Conservation (phyloP, 345 rosid species). For the Hibiscus syriacus region DNA sequence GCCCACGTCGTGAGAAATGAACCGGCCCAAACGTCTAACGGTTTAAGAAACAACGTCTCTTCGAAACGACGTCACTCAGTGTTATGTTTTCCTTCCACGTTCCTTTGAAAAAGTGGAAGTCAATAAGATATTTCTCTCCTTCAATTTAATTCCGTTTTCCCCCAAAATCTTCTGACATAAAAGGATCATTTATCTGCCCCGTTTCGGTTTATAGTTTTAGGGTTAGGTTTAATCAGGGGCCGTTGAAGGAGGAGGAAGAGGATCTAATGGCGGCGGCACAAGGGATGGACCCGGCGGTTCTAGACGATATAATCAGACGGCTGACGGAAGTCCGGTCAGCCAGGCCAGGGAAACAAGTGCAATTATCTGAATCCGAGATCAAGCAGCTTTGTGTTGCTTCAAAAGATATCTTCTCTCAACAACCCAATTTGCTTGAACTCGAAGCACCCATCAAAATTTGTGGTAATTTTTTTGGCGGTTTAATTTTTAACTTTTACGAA, state of each 20-base stretch:
- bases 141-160: neutral
- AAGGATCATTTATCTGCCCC: neutral
- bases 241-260: conserved; percentile 5
- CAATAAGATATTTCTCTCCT: too few species aligned
- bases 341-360: conserved; percentile 90
- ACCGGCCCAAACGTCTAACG: too few species aligned
- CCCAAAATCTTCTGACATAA: neutral
- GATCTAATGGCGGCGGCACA: conserved; percentile 44
- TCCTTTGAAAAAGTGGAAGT: too few species aligned
- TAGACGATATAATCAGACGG: conserved; percentile 77
- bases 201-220: neutral
- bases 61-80: too few species aligned
- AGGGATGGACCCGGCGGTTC: conserved; percentile 53
- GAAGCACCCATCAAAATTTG: conserved; percentile 97
- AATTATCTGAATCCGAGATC: conserved; percentile 87
- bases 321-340: conserved; percentile 78
- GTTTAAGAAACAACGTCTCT: too few species aligned
- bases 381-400: conserved; percentile 77
- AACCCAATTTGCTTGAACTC: conserved; percentile 88
- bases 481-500: neutral
- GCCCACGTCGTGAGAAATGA: too few species aligned
- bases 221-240: conserved; percentile 11
- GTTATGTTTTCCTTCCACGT: too few species aligned
- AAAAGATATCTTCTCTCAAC: conserved; percentile 62
- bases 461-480: conserved; percentile 31